Evolutionary conservation across 108 stramenopile species (phyloP), one percentile per base, ranked within the genome.

Genomic region (Nitzschia putrida): DNA sequence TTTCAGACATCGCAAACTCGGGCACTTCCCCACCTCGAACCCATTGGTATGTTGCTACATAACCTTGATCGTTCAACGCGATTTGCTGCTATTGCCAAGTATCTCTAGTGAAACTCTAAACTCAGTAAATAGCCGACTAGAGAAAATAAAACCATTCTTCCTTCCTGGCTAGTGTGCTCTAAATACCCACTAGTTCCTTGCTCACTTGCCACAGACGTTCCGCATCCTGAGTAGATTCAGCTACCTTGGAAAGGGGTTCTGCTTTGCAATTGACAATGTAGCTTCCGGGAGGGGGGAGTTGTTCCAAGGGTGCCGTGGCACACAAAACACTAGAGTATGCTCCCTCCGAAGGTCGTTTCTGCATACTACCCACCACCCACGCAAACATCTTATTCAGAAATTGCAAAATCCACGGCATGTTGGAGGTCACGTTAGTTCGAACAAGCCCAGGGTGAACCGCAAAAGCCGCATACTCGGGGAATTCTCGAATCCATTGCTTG

Each of bases 401-500:
- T 44, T 78, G 85, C 52, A 91, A 68, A 57, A 82, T 85, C 88
- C 85, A 88, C 8, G 85, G 86, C 95, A 96, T 94, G 66, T 92
- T 80, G 34, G 90, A 76, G 3, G 81, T 80, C 6, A 96, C 88
- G 66, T 96, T 90, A 47, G 95, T 96, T 34, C 91, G 85, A 1
- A 96, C 95, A 47, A 93, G 55, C 11, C 95, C 95, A 26, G 95
- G 95, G 81, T 96, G 92, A n/a, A 94, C 75, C 16, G 84, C 83
- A 67, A 73, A 85, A 52, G 64, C 55, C 21, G 64, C 43, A 38
- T 78, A 60, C 8, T 66, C 55, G 29, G 66, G 57, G 53, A 87
- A 86, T 25, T 82, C 44, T 51, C 75, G 51, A 5, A 72, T 71
- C 45, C 94, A 72, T 69, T 93, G 89, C 56, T 72, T 76, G 24